Base-by-base conservation (phyloP, 2,329 filamentous ascomycete species). In the Cordyceps tenuipes region DNA sequence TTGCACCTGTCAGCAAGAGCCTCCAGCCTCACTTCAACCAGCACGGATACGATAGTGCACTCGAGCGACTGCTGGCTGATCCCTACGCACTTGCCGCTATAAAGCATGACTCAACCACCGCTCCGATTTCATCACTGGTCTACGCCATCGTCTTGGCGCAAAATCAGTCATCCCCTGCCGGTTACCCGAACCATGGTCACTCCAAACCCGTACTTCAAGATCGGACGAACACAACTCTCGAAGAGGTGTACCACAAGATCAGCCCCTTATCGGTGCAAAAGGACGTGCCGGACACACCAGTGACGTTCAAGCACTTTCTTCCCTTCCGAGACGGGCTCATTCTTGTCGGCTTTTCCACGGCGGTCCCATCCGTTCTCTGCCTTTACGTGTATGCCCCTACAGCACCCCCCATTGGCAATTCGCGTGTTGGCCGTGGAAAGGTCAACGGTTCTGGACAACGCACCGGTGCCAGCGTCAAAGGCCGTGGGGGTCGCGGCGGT, bases 331-430 rank as follows among this genome's bases (percentile, higher is more conserved):
- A n/a, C 7, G 56, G 56, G 0, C 23, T 52, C 0, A 23, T 59
- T 36, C 39, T 59, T 1, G 29, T 46, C 7, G 56, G 23, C 15
- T 31, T 15, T 3, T 59, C 39, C 3, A 52, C 46, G 2, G 48
- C 47, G 26, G 13, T 41, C n/a, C 47, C 49, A 36, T 36, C 34
- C 12, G 5, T 36, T 10, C 9, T 36, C 9, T 36, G 10, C 34
- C 48, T 48, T 13, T 59, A 47, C 39, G 56, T 46, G 10, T 26
- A 52, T 44, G 56, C 56, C n/a, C 47, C 56, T 17, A 36, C 56
- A 29, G 29, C 15, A 52, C 39, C 0, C 48, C 47, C 29, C 12
- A 13, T 34, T 21, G 17, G 31, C 15, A 10, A 4, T 47, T n/a
- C 23, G n/a, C 21, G 51, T 9, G 26, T 6, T 7, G 49, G 52